A percentile compares a stretch with the other conserved stretches of the same genome.
These are phyloP conservation scores for Xylaria sp. DNA, from an alignment of 2,329 filamentous ascomycete species.

Conservation along the genomic window DNA sequence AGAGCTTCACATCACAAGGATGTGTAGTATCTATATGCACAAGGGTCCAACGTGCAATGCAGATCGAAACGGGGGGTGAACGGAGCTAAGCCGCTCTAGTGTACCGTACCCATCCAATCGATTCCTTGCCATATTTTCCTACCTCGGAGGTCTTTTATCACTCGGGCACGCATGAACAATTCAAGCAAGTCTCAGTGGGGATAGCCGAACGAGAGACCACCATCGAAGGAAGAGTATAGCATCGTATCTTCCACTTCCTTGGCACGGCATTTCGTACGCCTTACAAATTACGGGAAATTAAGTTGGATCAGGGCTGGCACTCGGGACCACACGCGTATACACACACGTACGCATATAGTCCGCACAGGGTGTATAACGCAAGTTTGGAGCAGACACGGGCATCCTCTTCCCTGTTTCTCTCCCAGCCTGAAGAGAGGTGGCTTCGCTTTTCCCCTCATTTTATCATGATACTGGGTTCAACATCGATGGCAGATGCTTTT, in stretches of 20 bases:
- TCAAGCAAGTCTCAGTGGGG: background rate
- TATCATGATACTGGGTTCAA: background rate
- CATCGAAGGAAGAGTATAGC: background rate
- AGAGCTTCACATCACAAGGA: constrained; percentile 3
- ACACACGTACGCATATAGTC: background rate
- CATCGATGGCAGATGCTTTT: constrained; percentile 7
- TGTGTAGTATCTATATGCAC: constrained; percentile 16
- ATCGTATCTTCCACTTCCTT: background rate
- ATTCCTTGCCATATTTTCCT: background rate
- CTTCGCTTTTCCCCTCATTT: background rate
- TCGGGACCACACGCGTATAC: background rate
- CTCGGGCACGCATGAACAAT: background rate
- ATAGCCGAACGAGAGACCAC: background rate
- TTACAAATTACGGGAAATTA: background rate
- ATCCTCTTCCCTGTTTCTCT: background rate
- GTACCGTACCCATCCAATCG: constrained; percentile 10
- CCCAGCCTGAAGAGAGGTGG: too few species aligned
- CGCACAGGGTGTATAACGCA: background rate
- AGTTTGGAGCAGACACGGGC: background rate
- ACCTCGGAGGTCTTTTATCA: background rate
- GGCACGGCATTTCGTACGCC: background rate
- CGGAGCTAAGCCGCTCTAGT: constrained; percentile 4
- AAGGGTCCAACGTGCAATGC: constrained; percentile 8
- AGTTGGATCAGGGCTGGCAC: background rate
- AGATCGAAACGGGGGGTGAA: constrained; percentile 1